phyloP scores from a whole-genome alignment of 1,284 basidiomycete genomes.

The Fomitiporia mediterranea region DNA sequence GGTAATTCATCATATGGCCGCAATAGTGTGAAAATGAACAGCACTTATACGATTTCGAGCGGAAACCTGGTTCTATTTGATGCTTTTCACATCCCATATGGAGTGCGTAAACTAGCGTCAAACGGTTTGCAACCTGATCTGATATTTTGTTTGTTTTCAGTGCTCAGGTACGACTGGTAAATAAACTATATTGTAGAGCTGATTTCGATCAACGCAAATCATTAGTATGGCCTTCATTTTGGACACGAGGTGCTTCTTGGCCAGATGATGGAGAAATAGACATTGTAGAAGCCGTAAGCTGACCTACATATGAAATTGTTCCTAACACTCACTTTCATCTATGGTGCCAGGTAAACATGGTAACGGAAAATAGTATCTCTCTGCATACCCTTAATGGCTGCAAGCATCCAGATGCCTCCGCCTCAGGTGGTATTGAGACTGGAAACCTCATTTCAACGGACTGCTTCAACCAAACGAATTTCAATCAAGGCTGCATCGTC shows the following conservation, averaged over 20 bases:
- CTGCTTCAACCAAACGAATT: slow-evolving; percentile 31
- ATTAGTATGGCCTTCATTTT: slow-evolving; percentile 39
- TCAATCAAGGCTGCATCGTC: slow-evolving; percentile 41
- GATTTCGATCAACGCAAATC: background rate
- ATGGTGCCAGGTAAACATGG: slow-evolving; percentile 21
- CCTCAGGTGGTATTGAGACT: slow-evolving; percentile 8
- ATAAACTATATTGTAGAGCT: background rate
- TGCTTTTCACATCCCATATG: slow-evolving; percentile 17
- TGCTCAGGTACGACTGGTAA: slow-evolving; percentile 1
- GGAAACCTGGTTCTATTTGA: slow-evolving; percentile 20
- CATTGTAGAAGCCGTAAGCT: slow-evolving; percentile 35
- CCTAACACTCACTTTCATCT: background rate
- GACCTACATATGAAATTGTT: background rate
- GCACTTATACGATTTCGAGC: slow-evolving; percentile 7
- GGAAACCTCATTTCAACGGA: slow-evolving; percentile 22
- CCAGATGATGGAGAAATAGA: slow-evolving; percentile 42
- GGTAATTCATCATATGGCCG: slow-evolving; percentile 16
- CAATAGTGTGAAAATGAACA: slow-evolving; percentile 12
- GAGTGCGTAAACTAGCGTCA: slow-evolving; percentile 6
- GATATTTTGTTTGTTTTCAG: background rate
- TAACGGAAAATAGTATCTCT: slow-evolving; percentile 30
- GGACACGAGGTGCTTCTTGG: slow-evolving; percentile 33
- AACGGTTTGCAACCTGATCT: background rate
- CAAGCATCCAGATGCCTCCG: slow-evolving; percentile 21
- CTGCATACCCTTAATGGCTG: slow-evolving; percentile 32